These are phyloP conservation scores for Cudoniella acicularis DNA, from an alignment of 495 filamentous ascomycete species.

Conservation along the genomic window DNA sequence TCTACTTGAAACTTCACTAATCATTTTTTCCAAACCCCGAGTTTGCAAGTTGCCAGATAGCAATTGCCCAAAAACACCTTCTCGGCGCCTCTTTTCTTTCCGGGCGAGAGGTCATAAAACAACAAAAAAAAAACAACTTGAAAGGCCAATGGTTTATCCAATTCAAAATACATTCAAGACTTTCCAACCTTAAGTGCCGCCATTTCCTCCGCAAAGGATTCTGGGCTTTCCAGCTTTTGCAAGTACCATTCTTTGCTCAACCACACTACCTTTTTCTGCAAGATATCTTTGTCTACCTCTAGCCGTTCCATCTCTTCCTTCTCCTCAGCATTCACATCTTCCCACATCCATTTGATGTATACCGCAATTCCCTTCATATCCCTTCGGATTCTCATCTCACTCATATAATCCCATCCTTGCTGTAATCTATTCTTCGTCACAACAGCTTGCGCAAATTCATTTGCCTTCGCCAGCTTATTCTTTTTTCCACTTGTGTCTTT, in stretches of 20 bases:
- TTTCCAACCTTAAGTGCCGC: too few species aligned
- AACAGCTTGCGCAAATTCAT: slow-evolving; percentile 17
- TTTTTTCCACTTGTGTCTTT: background rate
- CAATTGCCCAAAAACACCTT: too few species aligned
- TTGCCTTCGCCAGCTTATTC: slow-evolving; percentile 6
- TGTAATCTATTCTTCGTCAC: slow-evolving; percentile 23
- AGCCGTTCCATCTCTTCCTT: slow-evolving; percentile 1
- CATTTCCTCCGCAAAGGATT: too few species aligned
- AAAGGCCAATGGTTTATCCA: too few species aligned
- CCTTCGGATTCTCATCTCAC: slow-evolving; percentile 14
- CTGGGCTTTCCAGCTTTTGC: slow-evolving; percentile 4
- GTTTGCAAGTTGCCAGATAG: too few species aligned
- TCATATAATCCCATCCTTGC: slow-evolving; percentile 32
- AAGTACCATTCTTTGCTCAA: slow-evolving; percentile 17
- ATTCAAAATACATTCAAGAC: too few species aligned
- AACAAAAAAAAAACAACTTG: too few species aligned
- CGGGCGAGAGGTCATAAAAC: too few species aligned
- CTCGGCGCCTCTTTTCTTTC: too few species aligned
- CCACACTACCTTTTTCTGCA: slow-evolving; percentile 4
- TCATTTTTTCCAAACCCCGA: too few species aligned
- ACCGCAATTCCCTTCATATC: background rate
- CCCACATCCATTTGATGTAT: slow-evolving; percentile 11
- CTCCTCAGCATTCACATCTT: slow-evolving; percentile 15
- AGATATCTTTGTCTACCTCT: background rate
- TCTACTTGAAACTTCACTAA: too few species aligned